Base-by-base conservation (phyloP, 2,329 filamentous ascomycete genomes). In the Pseudogymnoascus sp. region DNA sequence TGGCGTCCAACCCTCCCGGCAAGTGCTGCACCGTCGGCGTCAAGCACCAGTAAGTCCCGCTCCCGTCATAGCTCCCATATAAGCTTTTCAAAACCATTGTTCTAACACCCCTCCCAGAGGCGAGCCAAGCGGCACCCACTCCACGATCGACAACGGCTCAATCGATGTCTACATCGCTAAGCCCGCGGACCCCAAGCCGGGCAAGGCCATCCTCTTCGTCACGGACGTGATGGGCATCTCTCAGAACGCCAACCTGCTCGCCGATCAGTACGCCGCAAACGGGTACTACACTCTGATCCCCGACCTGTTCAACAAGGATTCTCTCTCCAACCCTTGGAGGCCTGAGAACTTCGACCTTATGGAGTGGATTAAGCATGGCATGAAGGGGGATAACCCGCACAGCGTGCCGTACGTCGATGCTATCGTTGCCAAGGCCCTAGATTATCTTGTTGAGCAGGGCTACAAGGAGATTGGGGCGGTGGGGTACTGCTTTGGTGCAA, bases 401-500 rank as follows among this genome's bases (percentile, higher is more conserved):
- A 72, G 67, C 13, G 29, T 9, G 2, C 58, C 67, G 27, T 59
- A 64, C 4, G 68, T 73, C 7, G 72, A 73, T 61, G 67, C 68
- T 0, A 69, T 85, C 64, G 75, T 84, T 60, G 73, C 75, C 60
- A 71, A 73, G 48, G 78, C 77, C 58, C 80, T 88, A 69, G 82
- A 83, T 71, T 79, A 83, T 61, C 71, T 91, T 60, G 80, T 81
- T 64, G 77, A 79, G 60, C 78, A 83, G 60, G 80, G 81, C 1
- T 73, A 82, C 52, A 83, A 81, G 71, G 83, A 80, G 65, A 74
- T 92, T 36, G 88, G 83, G 1, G 82, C 79, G 12, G 82, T 86
- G 0, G 88, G 88, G 0, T 91, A 91, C 74, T 92, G 89, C 75
- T 89, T 91, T 67, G 88, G 89, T 37, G 88, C 81, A 61, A 89